Conservation (phyloP, 345 rosid genomes). For the Firmiana major region DNA sequence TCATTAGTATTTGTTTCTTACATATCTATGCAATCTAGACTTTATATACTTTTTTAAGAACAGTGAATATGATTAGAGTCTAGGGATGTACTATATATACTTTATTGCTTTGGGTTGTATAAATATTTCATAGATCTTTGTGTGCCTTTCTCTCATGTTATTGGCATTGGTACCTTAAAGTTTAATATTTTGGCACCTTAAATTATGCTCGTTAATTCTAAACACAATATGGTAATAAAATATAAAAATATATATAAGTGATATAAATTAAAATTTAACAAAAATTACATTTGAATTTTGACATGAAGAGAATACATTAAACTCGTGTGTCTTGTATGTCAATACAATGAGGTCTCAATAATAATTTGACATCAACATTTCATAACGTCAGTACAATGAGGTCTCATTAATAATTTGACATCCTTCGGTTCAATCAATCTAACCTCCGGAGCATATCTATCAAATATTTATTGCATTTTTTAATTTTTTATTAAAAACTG, state of each 20-base stretch:
- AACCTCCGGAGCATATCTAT: not conserved
- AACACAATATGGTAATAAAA: too few species aligned
- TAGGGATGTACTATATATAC: not conserved
- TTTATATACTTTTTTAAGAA: not conserved
- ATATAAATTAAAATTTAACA: too few species aligned
- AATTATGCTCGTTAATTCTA: too few species aligned
- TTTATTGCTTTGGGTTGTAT: not conserved
- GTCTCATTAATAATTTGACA: not conserved
- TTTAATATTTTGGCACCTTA: too few species aligned
- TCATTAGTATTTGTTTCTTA: conserved; percentile 16
- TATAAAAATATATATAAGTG: too few species aligned
- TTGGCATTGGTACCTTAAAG: too few species aligned
- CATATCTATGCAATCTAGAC: not conserved
- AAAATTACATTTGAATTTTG: too few species aligned
- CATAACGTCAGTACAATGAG: not conserved
- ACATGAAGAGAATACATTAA: too few species aligned
- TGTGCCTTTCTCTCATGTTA: not conserved
- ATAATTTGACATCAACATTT: not conserved
- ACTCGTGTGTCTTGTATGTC: too few species aligned
- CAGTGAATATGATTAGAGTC: not conserved
- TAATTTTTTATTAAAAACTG: not conserved
- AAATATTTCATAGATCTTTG: not conserved
- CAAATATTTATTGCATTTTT: not conserved
- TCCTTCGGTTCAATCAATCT: not conserved
- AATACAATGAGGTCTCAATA: too few species aligned